Evolutionary conservation across 2,329 filamentous ascomycete species (phyloP).

Genomic region (Neurospora sp.): DNA sequence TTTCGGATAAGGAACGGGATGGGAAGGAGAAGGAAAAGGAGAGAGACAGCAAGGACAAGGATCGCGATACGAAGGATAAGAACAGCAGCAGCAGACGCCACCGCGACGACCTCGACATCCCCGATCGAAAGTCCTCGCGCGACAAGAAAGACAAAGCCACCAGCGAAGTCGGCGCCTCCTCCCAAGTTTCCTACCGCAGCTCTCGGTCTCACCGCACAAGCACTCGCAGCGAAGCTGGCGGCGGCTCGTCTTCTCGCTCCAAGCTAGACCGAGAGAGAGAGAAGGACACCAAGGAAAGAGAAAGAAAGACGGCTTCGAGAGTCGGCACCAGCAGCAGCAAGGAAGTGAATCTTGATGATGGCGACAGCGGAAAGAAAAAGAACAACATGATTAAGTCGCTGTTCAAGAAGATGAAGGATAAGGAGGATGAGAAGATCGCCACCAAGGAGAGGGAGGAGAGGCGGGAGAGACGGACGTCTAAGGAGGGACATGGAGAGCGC

Average conservation of each 20-base stretch:
- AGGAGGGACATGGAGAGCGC: not conserved
- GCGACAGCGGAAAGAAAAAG: slow-evolving; percentile 36
- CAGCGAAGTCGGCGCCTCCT: not conserved
- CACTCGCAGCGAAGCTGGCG: slow-evolving; percentile 15
- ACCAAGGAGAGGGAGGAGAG: slow-evolving; percentile 11
- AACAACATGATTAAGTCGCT: slow-evolving; percentile 48
- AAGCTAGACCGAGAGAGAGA: slow-evolving; percentile 25
- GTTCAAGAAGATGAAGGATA: slow-evolving; percentile 47
- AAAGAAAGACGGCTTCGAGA: slow-evolving; percentile 25
- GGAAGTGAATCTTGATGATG: slow-evolving; percentile 21
- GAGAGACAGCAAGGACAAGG: not conserved
- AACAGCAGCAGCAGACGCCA: not conserved
- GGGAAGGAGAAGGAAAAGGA: slow-evolving; percentile 9
- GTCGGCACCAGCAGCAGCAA: slow-evolving; percentile 27
- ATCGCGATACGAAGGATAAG: not conserved
- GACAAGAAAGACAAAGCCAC: slow-evolving; percentile 1
- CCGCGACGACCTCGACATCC: slow-evolving; percentile 3
- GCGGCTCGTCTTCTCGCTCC: not conserved
- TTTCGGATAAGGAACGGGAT: slow-evolving; percentile 22
- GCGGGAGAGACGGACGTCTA: not conserved
- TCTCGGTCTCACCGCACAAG: not conserved
- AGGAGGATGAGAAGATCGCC: slow-evolving; percentile 25
- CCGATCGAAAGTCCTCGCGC: not conserved
- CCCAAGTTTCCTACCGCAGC: not conserved
- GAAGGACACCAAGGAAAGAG: slow-evolving; percentile 23